Evolutionary conservation across 768 basidiomycete species (phyloP).

Genomic region (Pisolithus microcarpus): DNA sequence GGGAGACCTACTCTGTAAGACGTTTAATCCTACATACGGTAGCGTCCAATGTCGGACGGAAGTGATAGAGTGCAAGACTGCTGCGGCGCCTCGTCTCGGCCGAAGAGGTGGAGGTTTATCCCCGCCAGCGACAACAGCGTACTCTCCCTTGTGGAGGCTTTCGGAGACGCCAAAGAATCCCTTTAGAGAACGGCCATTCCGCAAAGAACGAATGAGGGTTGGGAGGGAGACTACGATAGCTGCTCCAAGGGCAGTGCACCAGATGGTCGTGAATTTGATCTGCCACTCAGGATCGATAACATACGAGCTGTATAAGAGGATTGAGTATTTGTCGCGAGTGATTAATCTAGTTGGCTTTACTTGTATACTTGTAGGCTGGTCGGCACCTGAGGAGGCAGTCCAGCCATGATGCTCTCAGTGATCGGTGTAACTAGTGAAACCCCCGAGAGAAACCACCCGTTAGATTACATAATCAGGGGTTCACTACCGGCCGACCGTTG

Average conservation of each 20-base stretch:
- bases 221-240: slow-evolving; percentile 47
- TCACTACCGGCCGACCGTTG: no score
- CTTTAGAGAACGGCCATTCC: slow-evolving; percentile 34
- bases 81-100: slow-evolving; percentile 8
- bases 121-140: slow-evolving; percentile 22
- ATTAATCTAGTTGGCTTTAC: slow-evolving; percentile 32
- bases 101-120: slow-evolving; percentile 7
- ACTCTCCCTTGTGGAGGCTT: slow-evolving; percentile 26
- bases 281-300: slow-evolving; percentile 74
- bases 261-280: slow-evolving; percentile 61
- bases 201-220: slow-evolving; percentile 30
- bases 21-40: slow-evolving; percentile 44
- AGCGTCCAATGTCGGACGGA: slow-evolving; percentile 41
- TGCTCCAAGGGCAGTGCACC: slow-evolving; percentile 51
- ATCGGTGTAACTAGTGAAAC: no score
- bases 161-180: slow-evolving; percentile 52
- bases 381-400: slow-evolving; percentile 43
- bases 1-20: slow-evolving; percentile 49
- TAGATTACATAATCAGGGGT: no score
- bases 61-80: slow-evolving; percentile 27
- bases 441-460: no score
- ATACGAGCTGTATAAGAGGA: slow-evolving; percentile 51
- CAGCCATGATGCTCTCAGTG: no score
- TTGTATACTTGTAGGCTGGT: slow-evolving; percentile 57
- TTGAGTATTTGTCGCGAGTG: not conserved